phyloP scores from a whole-genome alignment of 331 rosid species.

The Ulmus americana region DNA sequence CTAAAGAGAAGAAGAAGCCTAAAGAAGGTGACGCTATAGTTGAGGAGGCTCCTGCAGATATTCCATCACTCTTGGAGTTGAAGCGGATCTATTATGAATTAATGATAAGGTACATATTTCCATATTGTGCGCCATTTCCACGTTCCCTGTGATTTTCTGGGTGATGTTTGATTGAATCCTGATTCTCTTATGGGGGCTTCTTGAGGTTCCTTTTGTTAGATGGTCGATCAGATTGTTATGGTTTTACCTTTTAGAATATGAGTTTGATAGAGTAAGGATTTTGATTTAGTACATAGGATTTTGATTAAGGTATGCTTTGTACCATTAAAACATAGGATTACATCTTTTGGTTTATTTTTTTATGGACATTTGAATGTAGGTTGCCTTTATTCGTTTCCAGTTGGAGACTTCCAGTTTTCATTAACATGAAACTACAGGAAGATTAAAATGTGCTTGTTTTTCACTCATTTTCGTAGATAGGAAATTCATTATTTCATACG shows the following conservation, averaged over 20 bases:
- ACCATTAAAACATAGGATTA: too few relatives aligned
- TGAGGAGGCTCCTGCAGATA: constrained; percentile 89
- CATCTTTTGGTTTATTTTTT: too few relatives aligned
- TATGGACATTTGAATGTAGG: too few relatives aligned
- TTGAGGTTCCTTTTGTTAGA: background rate
- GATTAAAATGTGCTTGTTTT: too few relatives aligned
- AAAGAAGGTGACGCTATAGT: constrained; percentile 85
- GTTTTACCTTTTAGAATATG: background rate
- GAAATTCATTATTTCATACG: too few relatives aligned
- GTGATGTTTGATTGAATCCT: background rate
- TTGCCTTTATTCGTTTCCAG: too few relatives aligned
- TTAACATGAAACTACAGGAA: too few relatives aligned
- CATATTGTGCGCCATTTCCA: background rate
- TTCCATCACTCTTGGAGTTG: constrained; percentile 77
- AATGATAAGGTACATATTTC: constrained; percentile 64
- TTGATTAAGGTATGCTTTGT: too few relatives aligned
- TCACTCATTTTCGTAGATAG: too few relatives aligned
- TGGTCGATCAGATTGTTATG: background rate
- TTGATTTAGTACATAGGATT: background rate
- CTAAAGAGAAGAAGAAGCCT: constrained; percentile 88
- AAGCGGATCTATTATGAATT: constrained; percentile 80
- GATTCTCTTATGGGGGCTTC: background rate
- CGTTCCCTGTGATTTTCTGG: background rate
- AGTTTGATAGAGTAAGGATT: background rate
- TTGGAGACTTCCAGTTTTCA: too few relatives aligned